Evolutionary conservation across 1,284 basidiomycete genomes (phyloP).

Genomic region (Puccinia triticina): DNA sequence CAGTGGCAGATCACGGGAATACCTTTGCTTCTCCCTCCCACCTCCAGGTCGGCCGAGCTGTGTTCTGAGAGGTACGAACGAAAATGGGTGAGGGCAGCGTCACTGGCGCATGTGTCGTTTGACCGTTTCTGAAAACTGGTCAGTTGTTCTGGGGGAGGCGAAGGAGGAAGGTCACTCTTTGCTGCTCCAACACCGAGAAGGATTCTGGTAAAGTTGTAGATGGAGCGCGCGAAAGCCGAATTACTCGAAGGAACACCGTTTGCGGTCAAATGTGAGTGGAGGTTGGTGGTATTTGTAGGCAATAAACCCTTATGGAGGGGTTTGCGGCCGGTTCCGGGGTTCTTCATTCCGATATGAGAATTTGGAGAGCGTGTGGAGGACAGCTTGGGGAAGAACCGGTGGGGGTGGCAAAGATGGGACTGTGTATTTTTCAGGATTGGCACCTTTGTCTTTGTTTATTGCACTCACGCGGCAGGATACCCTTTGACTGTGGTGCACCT

Average conservation of each 20-base stretch:
- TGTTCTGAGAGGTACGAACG: neutral
- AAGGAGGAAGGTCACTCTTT: slow-evolving; percentile 10
- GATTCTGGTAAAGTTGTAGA: neutral
- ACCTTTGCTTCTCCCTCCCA: neutral
- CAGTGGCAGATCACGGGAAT: neutral
- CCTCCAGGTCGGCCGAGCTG: neutral
- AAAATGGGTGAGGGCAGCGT: neutral
- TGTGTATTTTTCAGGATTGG: too few relatives aligned
- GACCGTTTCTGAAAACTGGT: neutral
- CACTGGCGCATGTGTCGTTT: neutral
- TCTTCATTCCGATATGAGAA: neutral
- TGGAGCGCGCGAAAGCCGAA: neutral
- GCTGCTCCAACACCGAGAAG: neutral
- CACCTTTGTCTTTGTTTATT: too few relatives aligned
- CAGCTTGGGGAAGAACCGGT: too few relatives aligned
- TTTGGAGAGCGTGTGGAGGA: too few relatives aligned
- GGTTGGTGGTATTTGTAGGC: neutral
- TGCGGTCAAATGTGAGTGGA: neutral
- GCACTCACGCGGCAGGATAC: too few relatives aligned
- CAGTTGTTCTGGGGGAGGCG: neutral
- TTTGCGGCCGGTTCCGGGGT: neutral
- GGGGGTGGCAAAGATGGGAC: too few relatives aligned
- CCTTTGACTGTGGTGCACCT: too few relatives aligned
- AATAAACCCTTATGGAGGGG: neutral
- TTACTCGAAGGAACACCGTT: neutral